Percentiles rank a stretch among this genome's conserved stretches.
phyloP scores from a whole-genome alignment of 768 basidiomycete genomes.

The Fomitopsis serialis region DNA sequence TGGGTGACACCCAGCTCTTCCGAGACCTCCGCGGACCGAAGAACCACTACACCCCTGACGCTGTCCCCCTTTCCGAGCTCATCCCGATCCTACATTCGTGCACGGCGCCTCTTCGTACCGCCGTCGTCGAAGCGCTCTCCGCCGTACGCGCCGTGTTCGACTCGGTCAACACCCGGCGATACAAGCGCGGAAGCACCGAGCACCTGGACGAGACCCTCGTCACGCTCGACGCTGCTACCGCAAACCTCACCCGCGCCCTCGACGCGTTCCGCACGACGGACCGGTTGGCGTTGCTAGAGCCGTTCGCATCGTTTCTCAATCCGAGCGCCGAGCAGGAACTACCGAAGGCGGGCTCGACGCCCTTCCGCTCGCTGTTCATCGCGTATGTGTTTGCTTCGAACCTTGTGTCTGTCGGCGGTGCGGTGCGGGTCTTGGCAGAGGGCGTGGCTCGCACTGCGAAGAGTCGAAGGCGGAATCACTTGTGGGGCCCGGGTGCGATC shows the following conservation, averaged over 20 bases:
- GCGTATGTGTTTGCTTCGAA: slow-evolving; percentile 46
- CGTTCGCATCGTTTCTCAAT: slow-evolving; percentile 34
- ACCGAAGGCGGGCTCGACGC: slow-evolving; percentile 12
- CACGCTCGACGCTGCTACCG: slow-evolving; percentile 22
- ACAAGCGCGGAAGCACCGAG: slow-evolving; percentile 15
- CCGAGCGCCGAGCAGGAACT: slow-evolving; percentile 16
- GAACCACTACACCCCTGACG: neutral
- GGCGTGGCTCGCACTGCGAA: slow-evolving; percentile 30
- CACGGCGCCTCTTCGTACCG: slow-evolving; percentile 30
- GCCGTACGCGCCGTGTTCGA: slow-evolving; percentile 22
- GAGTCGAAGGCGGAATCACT: slow-evolving; percentile 32
- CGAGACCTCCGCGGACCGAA: slow-evolving; percentile 26
- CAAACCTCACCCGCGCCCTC: slow-evolving; percentile 21
- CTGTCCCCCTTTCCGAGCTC: slow-evolving; percentile 28
- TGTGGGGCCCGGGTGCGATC: slow-evolving; percentile 48
- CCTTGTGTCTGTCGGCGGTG: slow-evolving; percentile 33
- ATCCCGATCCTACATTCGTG: slow-evolving; percentile 29
- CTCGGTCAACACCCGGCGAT: slow-evolving; percentile 31
- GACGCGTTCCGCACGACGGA: slow-evolving; percentile 26
- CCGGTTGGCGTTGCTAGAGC: slow-evolving; percentile 35
- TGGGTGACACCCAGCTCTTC: slow-evolving; percentile 32
- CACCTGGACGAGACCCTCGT: slow-evolving; percentile 12
- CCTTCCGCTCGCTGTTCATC: slow-evolving; percentile 40
- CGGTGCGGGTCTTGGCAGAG: slow-evolving; percentile 31
- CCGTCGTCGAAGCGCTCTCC: slow-evolving; percentile 22